phyloP scores from a whole-genome alignment of 257 asterid genomes.

The Solanum tarapatanum region DNA sequence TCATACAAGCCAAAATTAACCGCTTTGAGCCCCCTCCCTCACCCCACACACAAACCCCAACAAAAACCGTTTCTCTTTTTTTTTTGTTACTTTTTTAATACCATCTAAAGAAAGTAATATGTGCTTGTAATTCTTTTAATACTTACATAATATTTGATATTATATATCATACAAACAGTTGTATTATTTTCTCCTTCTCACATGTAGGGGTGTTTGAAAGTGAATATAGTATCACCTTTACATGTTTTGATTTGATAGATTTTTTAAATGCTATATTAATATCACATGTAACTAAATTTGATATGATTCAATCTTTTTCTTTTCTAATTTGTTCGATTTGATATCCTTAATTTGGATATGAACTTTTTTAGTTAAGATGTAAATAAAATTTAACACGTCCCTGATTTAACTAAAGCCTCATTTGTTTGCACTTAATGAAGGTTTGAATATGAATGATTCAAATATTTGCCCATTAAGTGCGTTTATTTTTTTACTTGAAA shows the following conservation, averaged over 20 bases:
- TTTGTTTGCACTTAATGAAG: too few species aligned
- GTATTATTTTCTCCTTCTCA: neutral
- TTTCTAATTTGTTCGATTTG: neutral
- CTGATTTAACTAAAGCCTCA: neutral
- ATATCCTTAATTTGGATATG: too few species aligned
- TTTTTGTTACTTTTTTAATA: neutral
- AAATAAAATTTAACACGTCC: too few species aligned
- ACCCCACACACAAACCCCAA: neutral
- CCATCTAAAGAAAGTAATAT: neutral
- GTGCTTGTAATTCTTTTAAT: neutral
- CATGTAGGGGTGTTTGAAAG: neutral
- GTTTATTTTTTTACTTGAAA: too few species aligned
- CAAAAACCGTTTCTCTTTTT: neutral
- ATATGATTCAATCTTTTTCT: neutral
- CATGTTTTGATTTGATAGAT: neutral
- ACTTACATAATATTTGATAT: neutral
- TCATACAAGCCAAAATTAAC: neutral
- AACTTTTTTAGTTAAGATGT: too few species aligned
- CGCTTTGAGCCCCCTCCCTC: neutral
- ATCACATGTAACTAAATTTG: too few species aligned
- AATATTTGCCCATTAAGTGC: too few species aligned
- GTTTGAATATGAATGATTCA: too few species aligned
- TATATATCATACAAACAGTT: neutral
- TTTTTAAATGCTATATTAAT: too few species aligned
- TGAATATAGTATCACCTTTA: neutral